phyloP scores from a whole-genome alignment of 306 rosid species.

The Mimosa bimucronata region DNA sequence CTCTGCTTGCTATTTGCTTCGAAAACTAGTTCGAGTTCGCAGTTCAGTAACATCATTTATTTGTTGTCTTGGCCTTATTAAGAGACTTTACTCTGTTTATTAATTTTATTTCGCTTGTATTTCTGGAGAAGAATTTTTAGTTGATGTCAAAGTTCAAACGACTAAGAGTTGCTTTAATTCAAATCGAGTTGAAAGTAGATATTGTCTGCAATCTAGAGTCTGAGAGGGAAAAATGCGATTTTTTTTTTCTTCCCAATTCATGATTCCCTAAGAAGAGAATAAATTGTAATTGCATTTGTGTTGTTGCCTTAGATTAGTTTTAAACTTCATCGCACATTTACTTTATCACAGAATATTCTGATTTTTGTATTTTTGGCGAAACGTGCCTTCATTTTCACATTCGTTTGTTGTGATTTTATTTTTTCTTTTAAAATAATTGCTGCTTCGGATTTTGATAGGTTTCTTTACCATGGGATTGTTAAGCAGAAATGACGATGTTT shows the following conservation, averaged over 20 bases:
- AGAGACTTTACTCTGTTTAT: background rate
- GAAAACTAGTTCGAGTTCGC: background rate
- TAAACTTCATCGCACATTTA: background rate
- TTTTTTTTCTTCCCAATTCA: background rate
- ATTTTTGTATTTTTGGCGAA: background rate
- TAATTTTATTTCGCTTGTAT: background rate
- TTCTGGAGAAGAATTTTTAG: background rate
- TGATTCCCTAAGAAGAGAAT: background rate
- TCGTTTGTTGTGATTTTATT: background rate
- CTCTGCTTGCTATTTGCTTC: background rate
- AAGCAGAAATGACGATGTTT: background rate
- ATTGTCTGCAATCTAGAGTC: background rate
- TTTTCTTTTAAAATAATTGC: background rate
- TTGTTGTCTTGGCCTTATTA: background rate
- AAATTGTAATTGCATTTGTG: background rate
- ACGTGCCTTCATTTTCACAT: background rate
- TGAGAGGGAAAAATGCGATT: background rate
- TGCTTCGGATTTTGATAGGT: background rate
- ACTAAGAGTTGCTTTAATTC: background rate
- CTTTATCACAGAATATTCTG: background rate
- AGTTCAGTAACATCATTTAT: slow-evolving; percentile 2
- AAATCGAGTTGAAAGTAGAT: background rate
- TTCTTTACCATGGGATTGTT: background rate
- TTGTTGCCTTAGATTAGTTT: background rate
- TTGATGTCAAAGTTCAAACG: background rate